phyloP scores from a whole-genome alignment of 2,329 filamentous ascomycete species.

The Xylariaceae sp. region DNA sequence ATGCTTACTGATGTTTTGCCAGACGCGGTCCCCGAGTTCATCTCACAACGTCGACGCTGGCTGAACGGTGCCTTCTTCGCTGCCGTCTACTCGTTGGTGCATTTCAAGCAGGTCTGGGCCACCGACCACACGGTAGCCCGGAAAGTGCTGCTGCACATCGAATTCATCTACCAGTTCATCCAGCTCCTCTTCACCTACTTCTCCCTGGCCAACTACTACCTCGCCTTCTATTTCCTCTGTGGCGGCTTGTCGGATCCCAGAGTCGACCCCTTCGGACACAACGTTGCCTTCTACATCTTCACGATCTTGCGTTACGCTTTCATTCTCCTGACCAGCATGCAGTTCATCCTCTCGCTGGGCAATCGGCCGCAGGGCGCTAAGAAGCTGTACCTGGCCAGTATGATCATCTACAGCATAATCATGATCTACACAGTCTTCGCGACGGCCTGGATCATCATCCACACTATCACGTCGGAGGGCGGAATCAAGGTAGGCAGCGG shows the following conservation, averaged over 20 bases:
- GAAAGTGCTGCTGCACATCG: constrained; percentile 87
- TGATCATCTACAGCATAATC: constrained; percentile 87
- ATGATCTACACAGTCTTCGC: constrained; percentile 95
- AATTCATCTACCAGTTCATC: constrained; percentile 92
- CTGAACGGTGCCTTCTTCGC: constrained; percentile 98
- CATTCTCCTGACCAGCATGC: constrained; percentile 81
- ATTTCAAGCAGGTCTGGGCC: constrained; percentile 86
- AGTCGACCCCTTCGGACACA: constrained; percentile 87
- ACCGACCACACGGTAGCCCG: constrained; percentile 88
- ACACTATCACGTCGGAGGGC: constrained; percentile 51
- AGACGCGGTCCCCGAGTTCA: constrained; percentile 93
- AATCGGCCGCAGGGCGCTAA: constrained; percentile 94
- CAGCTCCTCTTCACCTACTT: constrained; percentile 95
- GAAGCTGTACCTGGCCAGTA: constrained; percentile 79
- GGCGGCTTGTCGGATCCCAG: constrained; percentile 75
- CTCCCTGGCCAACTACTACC: constrained; percentile 96
- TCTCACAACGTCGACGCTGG: constrained; percentile 94
- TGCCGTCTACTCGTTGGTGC: constrained; percentile 92
- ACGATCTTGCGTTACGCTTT: constrained; percentile 77
- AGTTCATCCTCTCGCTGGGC: constrained; percentile 94
- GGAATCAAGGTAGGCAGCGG: constrained; percentile 68
- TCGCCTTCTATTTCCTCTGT: constrained; percentile 97
- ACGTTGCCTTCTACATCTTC: constrained; percentile 80
- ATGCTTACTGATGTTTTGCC: constrained; percentile 23
- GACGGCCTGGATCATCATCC: constrained; percentile 78